Evolutionary conservation across 2,329 filamentous ascomycete species (phyloP).

Genomic region (Exophiala sideris): DNA sequence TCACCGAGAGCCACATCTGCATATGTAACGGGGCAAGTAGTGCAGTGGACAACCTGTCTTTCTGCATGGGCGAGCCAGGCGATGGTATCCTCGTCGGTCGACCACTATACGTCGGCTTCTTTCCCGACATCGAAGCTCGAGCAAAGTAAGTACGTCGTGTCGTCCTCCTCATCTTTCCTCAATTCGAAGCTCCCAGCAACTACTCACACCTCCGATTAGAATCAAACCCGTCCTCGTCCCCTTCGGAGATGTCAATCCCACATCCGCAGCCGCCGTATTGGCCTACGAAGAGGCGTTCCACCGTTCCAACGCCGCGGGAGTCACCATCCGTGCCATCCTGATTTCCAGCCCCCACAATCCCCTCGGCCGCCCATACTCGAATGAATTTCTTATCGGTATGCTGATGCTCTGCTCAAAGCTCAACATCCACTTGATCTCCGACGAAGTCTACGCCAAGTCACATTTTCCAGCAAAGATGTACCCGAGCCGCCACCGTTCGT

Average conservation of each 20-base stretch:
- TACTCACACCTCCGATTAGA: not conserved
- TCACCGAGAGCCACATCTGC: constrained; percentile 31
- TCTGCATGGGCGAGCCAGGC: constrained; percentile 41
- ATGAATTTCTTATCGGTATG: constrained; percentile 38
- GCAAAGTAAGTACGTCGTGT: constrained; percentile 27
- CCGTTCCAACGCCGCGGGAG: constrained; percentile 37
- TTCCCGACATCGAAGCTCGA: constrained; percentile 47
- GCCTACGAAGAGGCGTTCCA: constrained; percentile 46
- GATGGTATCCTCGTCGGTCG: constrained; percentile 47
- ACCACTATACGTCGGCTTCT: constrained; percentile 50
- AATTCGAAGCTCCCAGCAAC: not conserved
- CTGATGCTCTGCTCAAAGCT: constrained; percentile 51
- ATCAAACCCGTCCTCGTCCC: constrained; percentile 24
- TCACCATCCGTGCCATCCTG: constrained; percentile 42
- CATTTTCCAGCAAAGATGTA: constrained; percentile 40
- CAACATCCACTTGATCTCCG: constrained; percentile 53
- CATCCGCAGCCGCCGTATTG: constrained; percentile 39
- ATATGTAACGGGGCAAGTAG: constrained; percentile 31
- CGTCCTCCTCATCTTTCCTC: not conserved
- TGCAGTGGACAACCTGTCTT: constrained; percentile 42
- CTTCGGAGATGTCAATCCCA: constrained; percentile 31
- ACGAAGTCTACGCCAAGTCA: constrained; percentile 59
- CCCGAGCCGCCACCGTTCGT: constrained; percentile 39
- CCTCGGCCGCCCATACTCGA: constrained; percentile 48
- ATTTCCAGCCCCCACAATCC: constrained; percentile 53